Percentiles rank a stretch among this genome's conserved stretches.
These are phyloP conservation scores for Ensete glaucum DNA, from an alignment of 176 grass and related monocot species.

Conservation along the genomic window DNA sequence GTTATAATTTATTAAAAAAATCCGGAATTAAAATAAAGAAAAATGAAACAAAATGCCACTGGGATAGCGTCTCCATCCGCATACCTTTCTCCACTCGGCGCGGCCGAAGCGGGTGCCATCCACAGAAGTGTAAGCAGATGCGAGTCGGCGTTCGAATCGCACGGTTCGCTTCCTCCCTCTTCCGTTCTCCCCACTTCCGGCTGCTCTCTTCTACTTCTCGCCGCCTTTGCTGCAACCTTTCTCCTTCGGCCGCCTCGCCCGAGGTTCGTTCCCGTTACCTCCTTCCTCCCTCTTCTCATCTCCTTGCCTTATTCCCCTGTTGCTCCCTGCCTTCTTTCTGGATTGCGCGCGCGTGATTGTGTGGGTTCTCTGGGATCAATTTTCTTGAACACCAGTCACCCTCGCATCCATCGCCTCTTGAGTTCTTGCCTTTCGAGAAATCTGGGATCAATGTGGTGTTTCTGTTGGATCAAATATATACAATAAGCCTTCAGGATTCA, in stretches of 20 bases:
- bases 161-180: neutral
- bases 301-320: neutral
- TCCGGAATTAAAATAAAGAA: too few relatives aligned
- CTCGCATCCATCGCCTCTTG: too few relatives aligned
- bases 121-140: neutral
- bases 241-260: neutral
- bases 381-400: too few relatives aligned
- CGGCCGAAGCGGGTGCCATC: neutral
- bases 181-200: neutral
- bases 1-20: too few relatives aligned
- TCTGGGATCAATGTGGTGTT: neutral
- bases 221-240: neutral
- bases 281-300: neutral
- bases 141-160: neutral
- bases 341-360: neutral
- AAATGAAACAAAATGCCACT: too few relatives aligned
- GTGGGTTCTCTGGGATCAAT: neutral
- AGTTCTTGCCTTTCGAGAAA: neutral
- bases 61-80: too few relatives aligned
- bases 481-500: neutral
- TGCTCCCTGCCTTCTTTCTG: too few relatives aligned
- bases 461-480: neutral
- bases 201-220: neutral
- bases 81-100: neutral
- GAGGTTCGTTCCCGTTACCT: too few relatives aligned